Base-by-base conservation (phyloP, 345 rosid species). In the Draba incana region DNA sequence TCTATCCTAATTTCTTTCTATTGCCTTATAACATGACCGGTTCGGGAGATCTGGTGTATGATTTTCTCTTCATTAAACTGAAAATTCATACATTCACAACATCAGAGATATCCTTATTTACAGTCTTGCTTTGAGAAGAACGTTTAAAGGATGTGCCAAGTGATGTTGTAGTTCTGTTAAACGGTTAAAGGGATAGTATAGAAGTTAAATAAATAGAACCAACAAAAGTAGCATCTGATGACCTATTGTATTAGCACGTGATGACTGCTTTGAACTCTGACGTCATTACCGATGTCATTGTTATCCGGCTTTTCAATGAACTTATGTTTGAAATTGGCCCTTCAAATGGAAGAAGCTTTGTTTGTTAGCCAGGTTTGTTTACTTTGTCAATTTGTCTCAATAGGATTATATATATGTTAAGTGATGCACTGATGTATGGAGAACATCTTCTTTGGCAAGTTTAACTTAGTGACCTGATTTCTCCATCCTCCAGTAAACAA, bases 281-380 rank as follows among this genome's bases (percentile, higher is more conserved):
- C n/a, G n/a, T n/a, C 98, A 43, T 70, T 94, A 76, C 97, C 99
- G 1, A 89, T 94, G 88, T 80, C 96, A 66, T 70, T 94, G 52
- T 80, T 94, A 62, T 84, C 96, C 71, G 99, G 99, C 54, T 88
- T 94, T 72, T 89, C 98, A 23, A 73, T 91, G 83, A 85, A 94
- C 64, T 76, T 91, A 57, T 86, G 90, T 81, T 77, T 80, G 77
- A 94, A 94, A 78, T 66, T 94, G 84, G 89, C 83, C 62, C 75
- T 48, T 52, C 98, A 91, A 43, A 80, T 94, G 84, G 98, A 94
- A 80, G 98, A 89, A 51, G 80, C 88, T 77, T 74, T 94, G 77
- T 94, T 94, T 77, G 84, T 78, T 31, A 87, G 81, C 62, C 97
- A 85, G 99, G 99, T 94, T 85, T 64, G 68, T 55, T 66, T 62